Evolutionary conservation across 2,329 filamentous ascomycete genomes (phyloP).

Genomic region (Arthroderma sp.): DNA sequence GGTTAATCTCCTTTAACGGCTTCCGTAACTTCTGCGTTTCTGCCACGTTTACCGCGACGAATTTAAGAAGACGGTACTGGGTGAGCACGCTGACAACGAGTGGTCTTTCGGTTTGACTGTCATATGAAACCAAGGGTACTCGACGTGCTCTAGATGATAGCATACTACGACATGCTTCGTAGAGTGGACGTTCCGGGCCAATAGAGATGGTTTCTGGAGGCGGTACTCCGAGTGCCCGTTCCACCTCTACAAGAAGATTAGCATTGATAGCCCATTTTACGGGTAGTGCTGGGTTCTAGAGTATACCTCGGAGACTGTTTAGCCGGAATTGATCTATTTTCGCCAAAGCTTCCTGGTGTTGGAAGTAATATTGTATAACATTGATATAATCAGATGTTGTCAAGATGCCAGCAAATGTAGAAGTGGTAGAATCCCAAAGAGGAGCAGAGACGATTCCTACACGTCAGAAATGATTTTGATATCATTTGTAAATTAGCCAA

Average conservation of each 20-base stretch:
- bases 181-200: conserved; percentile 76
- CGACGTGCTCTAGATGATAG: conserved; percentile 82
- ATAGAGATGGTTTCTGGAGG: conserved; percentile 95
- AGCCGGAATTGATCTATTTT: conserved; percentile 89
- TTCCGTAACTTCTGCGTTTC: conserved; percentile 84
- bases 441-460: conserved; percentile 93
- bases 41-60: conserved; percentile 88
- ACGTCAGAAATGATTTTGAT: conserved; percentile 9
- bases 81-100: conserved; percentile 96
- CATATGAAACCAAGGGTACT: conserved; percentile 84
- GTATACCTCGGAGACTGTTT: conserved; percentile 72
- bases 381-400: conserved; percentile 98
- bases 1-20: conserved; percentile 65
- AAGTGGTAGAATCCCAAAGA: conserved; percentile 87
- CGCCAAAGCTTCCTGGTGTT: conserved; percentile 79
- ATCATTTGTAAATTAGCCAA: conserved; percentile 8
- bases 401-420: conserved; percentile 83
- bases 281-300: conserved; percentile 5
- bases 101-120: conserved; percentile 83
- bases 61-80: conserved; percentile 96
- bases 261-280: neutral
- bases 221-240: conserved; percentile 79
- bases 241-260: conserved; percentile 56
- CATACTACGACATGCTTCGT: conserved; percentile 92
- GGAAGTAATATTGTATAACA: conserved; percentile 97